phyloP scores from a whole-genome alignment of 2,329 filamentous ascomycete genomes.

The Pyrenophora teres region DNA sequence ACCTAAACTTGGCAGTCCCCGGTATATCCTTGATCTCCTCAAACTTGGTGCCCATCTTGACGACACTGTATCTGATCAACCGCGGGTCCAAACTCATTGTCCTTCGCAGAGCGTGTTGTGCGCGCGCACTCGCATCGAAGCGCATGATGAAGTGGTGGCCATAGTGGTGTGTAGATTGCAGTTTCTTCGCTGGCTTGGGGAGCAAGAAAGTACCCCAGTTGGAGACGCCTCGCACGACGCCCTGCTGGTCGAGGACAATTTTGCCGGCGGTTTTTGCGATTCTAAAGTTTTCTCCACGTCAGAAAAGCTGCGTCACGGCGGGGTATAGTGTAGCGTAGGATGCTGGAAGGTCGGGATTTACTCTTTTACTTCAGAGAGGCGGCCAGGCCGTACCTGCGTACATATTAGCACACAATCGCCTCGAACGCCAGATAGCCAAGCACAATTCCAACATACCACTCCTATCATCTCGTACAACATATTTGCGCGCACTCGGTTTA shows the following conservation, averaged over 20 bases:
- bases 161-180: conserved; percentile 80
- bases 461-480: conserved; percentile 99
- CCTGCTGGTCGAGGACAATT: conserved; percentile 79
- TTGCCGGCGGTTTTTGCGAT: conserved; percentile 85
- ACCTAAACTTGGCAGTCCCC: conserved; percentile 57
- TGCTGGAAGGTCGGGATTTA: conserved; percentile 51
- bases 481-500: conserved; percentile 15
- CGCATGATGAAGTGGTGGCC: conserved; percentile 99
- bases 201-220: conserved; percentile 96
- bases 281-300: conserved; percentile 54
- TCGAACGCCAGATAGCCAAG: not conserved
- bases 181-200: conserved; percentile 75
- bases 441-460: conserved; percentile 67
- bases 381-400: conserved; percentile 85
- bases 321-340: not conserved
- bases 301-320: not conserved
- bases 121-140: conserved; percentile 77
- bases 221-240: conserved; percentile 86
- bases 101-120: conserved; percentile 74
- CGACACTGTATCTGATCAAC: conserved; percentile 83
- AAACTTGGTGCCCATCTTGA: conserved; percentile 77
- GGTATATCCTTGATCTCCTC: conserved; percentile 64
- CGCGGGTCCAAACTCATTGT: conserved; percentile 85
- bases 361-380: conserved; percentile 92
- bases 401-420: not conserved